A percentile compares a stretch with the other conserved stretches of the same genome.
Conservation (phyloP, 257 asterid species). For the Fraxinus quadrangulata region DNA sequence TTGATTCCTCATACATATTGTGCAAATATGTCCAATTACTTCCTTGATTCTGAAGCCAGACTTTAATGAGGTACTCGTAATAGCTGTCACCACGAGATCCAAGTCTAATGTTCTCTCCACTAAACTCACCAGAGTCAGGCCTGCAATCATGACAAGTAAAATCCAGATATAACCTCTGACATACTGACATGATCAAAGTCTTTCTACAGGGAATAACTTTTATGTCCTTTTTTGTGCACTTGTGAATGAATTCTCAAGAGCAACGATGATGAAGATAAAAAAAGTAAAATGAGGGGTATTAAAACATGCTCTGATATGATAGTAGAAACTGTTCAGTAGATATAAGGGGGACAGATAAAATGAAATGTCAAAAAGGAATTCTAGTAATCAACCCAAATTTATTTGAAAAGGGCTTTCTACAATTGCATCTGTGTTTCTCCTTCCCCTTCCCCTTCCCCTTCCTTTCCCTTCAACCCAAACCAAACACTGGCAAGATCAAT, state of each 20-base stretch:
- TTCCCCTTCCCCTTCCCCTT: neutral
- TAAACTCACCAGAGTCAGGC: slow-evolving; percentile 82
- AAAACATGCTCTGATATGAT: neutral
- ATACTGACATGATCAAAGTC: slow-evolving; percentile 18
- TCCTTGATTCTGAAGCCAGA: slow-evolving; percentile 85
- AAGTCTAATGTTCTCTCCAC: slow-evolving; percentile 89
- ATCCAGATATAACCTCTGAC: slow-evolving; percentile 17
- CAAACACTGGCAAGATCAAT: neutral
- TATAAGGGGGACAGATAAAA: neutral
- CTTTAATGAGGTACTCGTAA: slow-evolving; percentile 89
- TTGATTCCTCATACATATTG: slow-evolving; percentile 79
- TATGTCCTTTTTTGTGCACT: neutral
- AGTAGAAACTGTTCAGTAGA: neutral
- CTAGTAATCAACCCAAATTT: neutral
- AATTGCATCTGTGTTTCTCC: neutral
- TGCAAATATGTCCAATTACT: slow-evolving; percentile 69
- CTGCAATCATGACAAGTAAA: slow-evolving; percentile 53
- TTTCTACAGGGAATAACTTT: neutral
- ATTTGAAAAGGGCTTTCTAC: slow-evolving; percentile 7
- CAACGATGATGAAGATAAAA: slow-evolving; percentile 7
- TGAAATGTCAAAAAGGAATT: neutral
- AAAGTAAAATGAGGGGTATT: neutral
- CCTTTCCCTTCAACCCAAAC: slow-evolving; percentile 11
- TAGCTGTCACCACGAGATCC: slow-evolving; percentile 99
- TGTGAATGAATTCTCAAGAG: neutral